Evolutionary conservation across 768 basidiomycete species (phyloP).

Genomic region (Mycena rebaudengoi): DNA sequence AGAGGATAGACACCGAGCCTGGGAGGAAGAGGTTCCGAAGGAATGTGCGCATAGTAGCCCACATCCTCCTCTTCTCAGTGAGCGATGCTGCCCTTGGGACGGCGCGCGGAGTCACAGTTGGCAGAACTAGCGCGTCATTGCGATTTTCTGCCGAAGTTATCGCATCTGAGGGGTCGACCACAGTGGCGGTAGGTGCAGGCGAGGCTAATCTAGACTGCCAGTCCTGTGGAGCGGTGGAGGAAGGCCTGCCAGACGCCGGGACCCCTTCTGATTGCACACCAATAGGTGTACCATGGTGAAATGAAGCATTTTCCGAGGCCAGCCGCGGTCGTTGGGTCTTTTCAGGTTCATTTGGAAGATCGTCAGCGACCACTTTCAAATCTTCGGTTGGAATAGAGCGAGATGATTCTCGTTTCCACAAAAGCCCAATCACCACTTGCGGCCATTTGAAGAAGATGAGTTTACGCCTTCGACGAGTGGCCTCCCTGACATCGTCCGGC

Average conservation of each 20-base stretch:
- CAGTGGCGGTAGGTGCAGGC: conserved; percentile 11
- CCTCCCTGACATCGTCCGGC: conserved; percentile 60
- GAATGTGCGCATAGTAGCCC: conserved; percentile 14
- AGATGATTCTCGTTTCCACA: not conserved
- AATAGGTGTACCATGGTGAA: not conserved
- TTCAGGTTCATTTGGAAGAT: conserved; percentile 28
- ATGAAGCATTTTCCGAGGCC: conserved; percentile 7
- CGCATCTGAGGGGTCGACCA: not conserved
- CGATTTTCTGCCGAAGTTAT: not conserved
- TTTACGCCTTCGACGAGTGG: conserved; percentile 36
- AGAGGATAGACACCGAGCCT: conserved; percentile 49
- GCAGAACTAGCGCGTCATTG: not conserved
- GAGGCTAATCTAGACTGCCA: conserved; percentile 15
- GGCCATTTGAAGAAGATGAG: conserved; percentile 16
- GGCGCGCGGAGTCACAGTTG: not conserved
- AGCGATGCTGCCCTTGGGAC: not conserved
- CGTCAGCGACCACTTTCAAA: not conserved
- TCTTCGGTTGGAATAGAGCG: not conserved
- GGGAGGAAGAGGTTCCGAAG: conserved; percentile 44
- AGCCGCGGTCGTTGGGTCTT: not conserved
- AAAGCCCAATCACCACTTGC: not conserved
- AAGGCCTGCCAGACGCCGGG: not conserved
- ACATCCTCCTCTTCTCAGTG: not conserved
- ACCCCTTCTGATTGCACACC: not conserved
- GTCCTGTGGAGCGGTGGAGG: not conserved